Conservation (phyloP, 257 asterid species). For the Solanum arcanum region DNA sequence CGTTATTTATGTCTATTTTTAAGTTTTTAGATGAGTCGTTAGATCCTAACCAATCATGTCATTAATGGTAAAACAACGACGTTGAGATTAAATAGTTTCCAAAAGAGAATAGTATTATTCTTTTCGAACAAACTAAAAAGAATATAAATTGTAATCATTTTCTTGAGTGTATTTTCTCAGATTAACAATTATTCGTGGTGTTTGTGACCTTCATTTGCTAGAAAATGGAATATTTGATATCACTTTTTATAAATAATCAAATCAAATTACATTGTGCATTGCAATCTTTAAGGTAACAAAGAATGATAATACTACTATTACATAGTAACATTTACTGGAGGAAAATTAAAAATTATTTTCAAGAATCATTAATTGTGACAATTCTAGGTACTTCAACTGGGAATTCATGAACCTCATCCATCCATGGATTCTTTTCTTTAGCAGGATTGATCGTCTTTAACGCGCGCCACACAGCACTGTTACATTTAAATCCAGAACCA, state of each 20-base stretch:
- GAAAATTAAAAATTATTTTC: neutral
- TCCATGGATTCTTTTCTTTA: conserved; percentile 32
- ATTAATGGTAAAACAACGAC: neutral
- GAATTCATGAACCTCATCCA: conserved; percentile 23
- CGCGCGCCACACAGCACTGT: conserved; percentile 35
- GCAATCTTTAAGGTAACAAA: neutral
- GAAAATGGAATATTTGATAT: neutral
- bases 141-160: neutral
- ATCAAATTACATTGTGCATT: neutral
- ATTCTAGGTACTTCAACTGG: conserved; percentile 19
- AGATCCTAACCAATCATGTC: neutral
- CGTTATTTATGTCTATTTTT: neutral
- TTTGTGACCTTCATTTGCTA: neutral
- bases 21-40: neutral
- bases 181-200: neutral
- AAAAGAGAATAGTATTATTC: neutral
- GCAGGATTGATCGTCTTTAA: conserved; percentile 18
- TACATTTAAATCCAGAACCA: conserved; percentile 42
- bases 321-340: neutral
- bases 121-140: neutral
- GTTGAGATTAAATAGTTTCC: neutral
- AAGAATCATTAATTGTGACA: neutral
- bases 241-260: neutral
- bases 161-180: neutral
- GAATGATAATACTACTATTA: neutral